Conservation (phyloP, 2,329 filamentous ascomycete species). For the Botrytis pseudocinerea region DNA sequence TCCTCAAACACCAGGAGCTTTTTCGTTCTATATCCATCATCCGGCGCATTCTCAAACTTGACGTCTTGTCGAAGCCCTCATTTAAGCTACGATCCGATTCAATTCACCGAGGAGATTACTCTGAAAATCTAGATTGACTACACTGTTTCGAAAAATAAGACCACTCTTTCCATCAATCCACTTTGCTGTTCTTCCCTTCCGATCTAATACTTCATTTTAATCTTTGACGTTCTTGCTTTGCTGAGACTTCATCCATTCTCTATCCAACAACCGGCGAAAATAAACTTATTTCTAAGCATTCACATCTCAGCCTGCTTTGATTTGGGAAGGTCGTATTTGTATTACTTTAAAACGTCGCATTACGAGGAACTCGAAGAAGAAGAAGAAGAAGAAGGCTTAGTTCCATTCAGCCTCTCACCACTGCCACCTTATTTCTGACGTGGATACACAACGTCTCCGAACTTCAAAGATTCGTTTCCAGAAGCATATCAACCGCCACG, state of each 20-base stretch:
- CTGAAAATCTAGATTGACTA: background rate
- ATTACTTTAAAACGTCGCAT: constrained; percentile 14
- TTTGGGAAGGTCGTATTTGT: constrained; percentile 15
- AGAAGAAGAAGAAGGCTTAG: background rate
- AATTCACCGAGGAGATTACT: background rate
- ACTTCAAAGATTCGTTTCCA: constrained; percentile 36
- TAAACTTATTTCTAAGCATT: background rate
- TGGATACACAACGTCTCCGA: constrained; percentile 32
- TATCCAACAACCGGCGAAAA: background rate
- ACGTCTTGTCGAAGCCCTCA: constrained; percentile 4
- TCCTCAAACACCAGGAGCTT: background rate
- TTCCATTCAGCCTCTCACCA: constrained; percentile 26
- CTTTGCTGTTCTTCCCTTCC: background rate
- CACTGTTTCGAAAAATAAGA: constrained; percentile 8
- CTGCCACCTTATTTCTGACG: constrained; percentile 29
- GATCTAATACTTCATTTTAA: background rate
- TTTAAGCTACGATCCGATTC: constrained; percentile 1
- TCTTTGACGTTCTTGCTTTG: constrained; percentile 11
- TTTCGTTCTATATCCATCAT: background rate
- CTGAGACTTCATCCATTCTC: constrained; percentile 15
- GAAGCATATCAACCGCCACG: constrained; percentile 36
- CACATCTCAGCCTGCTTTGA: constrained; percentile 1
- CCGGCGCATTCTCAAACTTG: constrained; percentile 15
- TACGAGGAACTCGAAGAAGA: background rate
- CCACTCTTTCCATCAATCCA: background rate